Conservation (phyloP, 345 rosid species). For the Gossypium arboreum region DNA sequence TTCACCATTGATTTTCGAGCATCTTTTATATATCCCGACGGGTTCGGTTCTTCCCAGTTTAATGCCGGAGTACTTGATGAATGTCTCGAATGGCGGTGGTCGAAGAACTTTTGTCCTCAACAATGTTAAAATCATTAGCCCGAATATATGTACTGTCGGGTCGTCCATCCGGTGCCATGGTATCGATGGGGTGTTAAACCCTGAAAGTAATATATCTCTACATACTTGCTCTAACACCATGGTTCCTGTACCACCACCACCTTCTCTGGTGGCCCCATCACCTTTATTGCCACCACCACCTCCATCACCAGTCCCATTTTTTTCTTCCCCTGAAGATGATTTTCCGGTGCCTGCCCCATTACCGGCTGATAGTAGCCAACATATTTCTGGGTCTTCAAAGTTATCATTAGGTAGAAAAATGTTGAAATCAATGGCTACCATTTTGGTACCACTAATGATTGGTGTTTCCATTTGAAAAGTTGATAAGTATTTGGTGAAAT, state of each 20-base stretch:
- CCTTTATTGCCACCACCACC: not conserved
- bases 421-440: not conserved
- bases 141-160: conserved; percentile 52
- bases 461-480: not conserved
- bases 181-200: conserved; percentile 46
- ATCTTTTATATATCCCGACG: conserved; percentile 52
- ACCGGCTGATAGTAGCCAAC: conserved; percentile 9
- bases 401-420: not conserved
- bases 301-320: not conserved
- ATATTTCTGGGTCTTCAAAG: conserved; percentile 13
- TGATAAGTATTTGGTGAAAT: not conserved
- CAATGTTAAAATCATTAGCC: conserved; percentile 54
- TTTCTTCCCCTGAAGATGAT: not conserved
- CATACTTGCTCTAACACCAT: conserved; percentile 29
- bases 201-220: conserved; percentile 18
- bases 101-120: conserved; percentile 47
- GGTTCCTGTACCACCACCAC: not conserved
- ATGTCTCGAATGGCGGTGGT: conserved; percentile 50
- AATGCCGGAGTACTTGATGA: conserved; percentile 41
- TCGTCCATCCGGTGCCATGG: conserved; percentile 79
- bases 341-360: conserved; percentile 14
- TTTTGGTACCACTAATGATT: conserved; percentile 2
- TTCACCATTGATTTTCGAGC: conserved; percentile 32
- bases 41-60: conserved; percentile 58
- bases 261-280: not conserved